Percentiles rank a stretch among this genome's conserved stretches.
Evolutionary conservation across 1,284 basidiomycete genomes (phyloP).

Genomic region (Macrocybe sp.): DNA sequence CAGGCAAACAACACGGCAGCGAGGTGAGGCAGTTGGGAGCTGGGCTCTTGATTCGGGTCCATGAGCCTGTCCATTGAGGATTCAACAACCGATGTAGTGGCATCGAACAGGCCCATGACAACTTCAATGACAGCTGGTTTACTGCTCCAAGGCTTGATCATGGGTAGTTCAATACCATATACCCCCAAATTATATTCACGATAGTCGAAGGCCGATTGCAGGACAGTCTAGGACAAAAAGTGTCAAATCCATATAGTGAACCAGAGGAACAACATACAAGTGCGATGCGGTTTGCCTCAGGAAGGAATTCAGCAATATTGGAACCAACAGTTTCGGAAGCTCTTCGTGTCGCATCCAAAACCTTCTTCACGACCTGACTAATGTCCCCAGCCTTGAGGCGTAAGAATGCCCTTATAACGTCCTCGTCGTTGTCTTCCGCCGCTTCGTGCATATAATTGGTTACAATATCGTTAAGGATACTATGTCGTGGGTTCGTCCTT

Average conservation of each 20-base stretch:
- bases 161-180: slow-evolving; percentile 74
- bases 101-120: slow-evolving; percentile 68
- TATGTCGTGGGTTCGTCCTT: slow-evolving; percentile 45
- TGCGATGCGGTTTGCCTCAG: slow-evolving; percentile 72
- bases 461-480: slow-evolving; percentile 62
- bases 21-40: slow-evolving; percentile 68
- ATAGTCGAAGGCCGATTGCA: slow-evolving; percentile 70
- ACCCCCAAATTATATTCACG: slow-evolving; percentile 65
- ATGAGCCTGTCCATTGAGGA: slow-evolving; percentile 25
- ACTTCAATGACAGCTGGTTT: slow-evolving; percentile 62
- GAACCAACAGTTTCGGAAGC: slow-evolving; percentile 35
- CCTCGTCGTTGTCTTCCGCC: slow-evolving; percentile 60
- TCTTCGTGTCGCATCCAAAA: slow-evolving; percentile 41
- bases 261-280: slow-evolving; percentile 40
- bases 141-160: slow-evolving; percentile 85
- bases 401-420: slow-evolving; percentile 85
- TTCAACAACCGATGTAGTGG: slow-evolving; percentile 53
- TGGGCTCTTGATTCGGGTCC: slow-evolving; percentile 27
- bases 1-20: slow-evolving; percentile 67
- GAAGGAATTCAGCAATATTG: slow-evolving; percentile 41
- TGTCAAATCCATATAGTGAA: background rate
- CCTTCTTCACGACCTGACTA: slow-evolving; percentile 50
- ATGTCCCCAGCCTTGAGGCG: slow-evolving; percentile 61
- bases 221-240: slow-evolving; percentile 49
- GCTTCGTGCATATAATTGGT: slow-evolving; percentile 57